Conservation (phyloP, 164 flowering plant species). For the Euptelea pleiosperma region DNA sequence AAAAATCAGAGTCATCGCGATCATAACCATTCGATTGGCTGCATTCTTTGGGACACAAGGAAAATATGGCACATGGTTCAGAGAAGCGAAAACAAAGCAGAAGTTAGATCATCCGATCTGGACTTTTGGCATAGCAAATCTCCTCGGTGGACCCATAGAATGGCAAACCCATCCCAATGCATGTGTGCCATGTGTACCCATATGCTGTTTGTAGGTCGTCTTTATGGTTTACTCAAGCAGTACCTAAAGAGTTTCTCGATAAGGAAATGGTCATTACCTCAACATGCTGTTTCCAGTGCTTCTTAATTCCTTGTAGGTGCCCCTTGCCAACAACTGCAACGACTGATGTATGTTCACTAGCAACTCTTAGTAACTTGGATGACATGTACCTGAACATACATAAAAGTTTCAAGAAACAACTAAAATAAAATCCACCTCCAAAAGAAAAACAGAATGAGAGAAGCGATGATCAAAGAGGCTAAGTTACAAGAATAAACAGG, state of each 20-base stretch:
- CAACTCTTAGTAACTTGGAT: slow-evolving; percentile 53
- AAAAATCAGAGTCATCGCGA: too few species aligned
- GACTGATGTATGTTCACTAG: slow-evolving; percentile 72
- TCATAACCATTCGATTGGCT: too few species aligned
- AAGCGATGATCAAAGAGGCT: too few species aligned
- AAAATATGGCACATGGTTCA: too few species aligned
- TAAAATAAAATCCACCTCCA: not conserved
- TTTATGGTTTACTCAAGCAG: not conserved
- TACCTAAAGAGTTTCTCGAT: not conserved
- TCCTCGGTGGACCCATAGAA: too few species aligned
- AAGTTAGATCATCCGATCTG: too few species aligned
- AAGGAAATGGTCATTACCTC: slow-evolving; percentile 33
- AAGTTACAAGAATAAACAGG: not conserved
- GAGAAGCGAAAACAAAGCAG: too few species aligned
- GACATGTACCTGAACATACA: slow-evolving; percentile 77
- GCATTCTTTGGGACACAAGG: too few species aligned
- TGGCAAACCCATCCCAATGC: too few species aligned
- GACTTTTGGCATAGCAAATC: too few species aligned
- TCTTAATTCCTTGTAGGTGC: slow-evolving; percentile 82
- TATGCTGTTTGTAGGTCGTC: too few species aligned
- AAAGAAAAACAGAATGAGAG: not conserved
- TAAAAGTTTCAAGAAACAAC: not conserved
- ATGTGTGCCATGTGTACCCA: too few species aligned
- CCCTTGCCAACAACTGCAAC: slow-evolving; percentile 98
- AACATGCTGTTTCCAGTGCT: slow-evolving; percentile 85